phyloP scores from a whole-genome alignment of 108 stramenopile genomes.

The Schizochytrium sp. region DNA sequence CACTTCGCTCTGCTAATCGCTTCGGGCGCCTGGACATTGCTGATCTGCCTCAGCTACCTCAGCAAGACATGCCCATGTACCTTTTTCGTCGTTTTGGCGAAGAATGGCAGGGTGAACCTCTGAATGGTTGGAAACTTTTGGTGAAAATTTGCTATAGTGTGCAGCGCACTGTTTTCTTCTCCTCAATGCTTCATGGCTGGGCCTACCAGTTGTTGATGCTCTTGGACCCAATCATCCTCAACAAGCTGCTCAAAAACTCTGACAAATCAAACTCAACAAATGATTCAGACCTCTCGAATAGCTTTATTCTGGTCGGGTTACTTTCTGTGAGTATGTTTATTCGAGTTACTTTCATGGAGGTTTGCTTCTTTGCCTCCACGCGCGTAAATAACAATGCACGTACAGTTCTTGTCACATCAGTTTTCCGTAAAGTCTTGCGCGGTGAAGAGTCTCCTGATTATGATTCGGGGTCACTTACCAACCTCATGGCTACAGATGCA shows the following conservation, averaged over 20 bases:
- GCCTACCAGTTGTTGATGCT: conserved; percentile 33
- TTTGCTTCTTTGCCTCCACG: conserved; percentile 53
- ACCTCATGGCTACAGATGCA: conserved; percentile 61
- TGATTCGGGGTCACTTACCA: conserved; percentile 53
- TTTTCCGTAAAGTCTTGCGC: conserved; percentile 13
- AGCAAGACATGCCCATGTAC: background rate
- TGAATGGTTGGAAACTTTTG: background rate
- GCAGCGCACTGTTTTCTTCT: conserved; percentile 1
- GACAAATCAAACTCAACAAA: background rate
- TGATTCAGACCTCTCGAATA: background rate
- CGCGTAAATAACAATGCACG: conserved; percentile 53
- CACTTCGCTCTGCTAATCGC: conserved; percentile 46
- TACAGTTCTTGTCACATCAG: background rate
- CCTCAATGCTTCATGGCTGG: conserved; percentile 31
- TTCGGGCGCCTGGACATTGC: background rate
- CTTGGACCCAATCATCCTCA: conserved; percentile 40
- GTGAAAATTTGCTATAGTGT: background rate
- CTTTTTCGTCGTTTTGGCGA: background rate
- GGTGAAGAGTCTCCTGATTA: conserved; percentile 10
- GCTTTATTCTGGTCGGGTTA: background rate
- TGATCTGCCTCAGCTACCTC: conserved; percentile 27
- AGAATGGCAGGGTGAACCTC: background rate
- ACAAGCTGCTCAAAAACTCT: background rate
- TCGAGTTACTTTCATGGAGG: conserved; percentile 58
- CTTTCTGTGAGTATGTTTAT: conserved; percentile 53